Percentiles rank a stretch among this genome's conserved stretches.
Evolutionary conservation across 192 early-diverging fungal species (phyloP).

Genomic region (Mortierella hygrophila): DNA sequence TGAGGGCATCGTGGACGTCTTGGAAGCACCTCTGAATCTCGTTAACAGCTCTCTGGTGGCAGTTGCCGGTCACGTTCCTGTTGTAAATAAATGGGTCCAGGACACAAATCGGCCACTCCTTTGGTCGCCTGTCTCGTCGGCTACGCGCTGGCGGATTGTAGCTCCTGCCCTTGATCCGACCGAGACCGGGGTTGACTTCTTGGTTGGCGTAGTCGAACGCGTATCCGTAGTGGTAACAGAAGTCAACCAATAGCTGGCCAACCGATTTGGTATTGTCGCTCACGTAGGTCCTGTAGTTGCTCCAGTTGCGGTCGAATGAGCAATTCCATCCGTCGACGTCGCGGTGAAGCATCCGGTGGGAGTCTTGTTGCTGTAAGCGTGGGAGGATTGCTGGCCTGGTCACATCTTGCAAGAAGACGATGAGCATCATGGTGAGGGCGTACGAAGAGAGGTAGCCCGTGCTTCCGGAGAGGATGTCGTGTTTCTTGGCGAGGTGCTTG

Average conservation of each 20-base stretch:
- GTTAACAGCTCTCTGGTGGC: background rate
- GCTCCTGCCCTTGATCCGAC: background rate
- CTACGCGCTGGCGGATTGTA: background rate
- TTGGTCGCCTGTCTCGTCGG: background rate
- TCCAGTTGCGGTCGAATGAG: slow-evolving; percentile 14
- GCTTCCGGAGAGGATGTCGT: slow-evolving; percentile 9
- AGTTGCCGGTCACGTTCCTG: slow-evolving; percentile 14
- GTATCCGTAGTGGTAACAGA: background rate
- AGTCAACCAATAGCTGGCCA: background rate
- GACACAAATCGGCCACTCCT: background rate
- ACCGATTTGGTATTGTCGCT: background rate
- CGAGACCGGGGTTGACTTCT: slow-evolving; percentile 7
- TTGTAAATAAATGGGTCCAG: slow-evolving; percentile 10
- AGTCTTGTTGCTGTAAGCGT: background rate
- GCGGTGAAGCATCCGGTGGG: background rate
- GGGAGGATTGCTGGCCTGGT: slow-evolving; percentile 8
- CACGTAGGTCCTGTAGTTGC: background rate
- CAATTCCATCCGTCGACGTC: slow-evolving; percentile 10
- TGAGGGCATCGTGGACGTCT: background rate
- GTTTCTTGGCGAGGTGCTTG: background rate
- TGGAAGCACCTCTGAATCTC: background rate
- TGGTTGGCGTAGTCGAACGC: background rate
- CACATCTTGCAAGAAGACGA: slow-evolving; percentile 6
- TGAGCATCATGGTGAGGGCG: slow-evolving; percentile 18
- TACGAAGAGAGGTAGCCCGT: slow-evolving; percentile 2